phyloP scores from a whole-genome alignment of 2,329 filamentous ascomycete species.

The Cladosporium sp. region DNA sequence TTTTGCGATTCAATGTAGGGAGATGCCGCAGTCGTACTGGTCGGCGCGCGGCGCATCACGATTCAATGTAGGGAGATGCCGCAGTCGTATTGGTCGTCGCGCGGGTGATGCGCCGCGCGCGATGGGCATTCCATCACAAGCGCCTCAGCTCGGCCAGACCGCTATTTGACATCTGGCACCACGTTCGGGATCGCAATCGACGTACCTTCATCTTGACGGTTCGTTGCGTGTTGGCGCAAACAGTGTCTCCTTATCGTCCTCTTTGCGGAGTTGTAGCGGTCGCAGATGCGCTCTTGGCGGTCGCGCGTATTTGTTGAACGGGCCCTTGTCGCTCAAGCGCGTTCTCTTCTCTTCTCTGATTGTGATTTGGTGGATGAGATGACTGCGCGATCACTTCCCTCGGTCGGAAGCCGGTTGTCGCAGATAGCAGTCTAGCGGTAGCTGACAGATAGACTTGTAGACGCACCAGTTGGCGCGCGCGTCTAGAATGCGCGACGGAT shows the following conservation, averaged over 20 bases:
- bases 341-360: background rate
- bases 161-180: slow-evolving; percentile 6
- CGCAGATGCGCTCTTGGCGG: background rate
- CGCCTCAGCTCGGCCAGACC: slow-evolving; percentile 18
- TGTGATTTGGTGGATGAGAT: slow-evolving; percentile 7
- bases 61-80: background rate
- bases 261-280: background rate
- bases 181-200: slow-evolving; percentile 1
- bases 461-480: slow-evolving; percentile 25
- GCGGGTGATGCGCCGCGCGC: background rate
- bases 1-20: background rate
- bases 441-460: slow-evolving; percentile 17
- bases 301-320: slow-evolving; percentile 13
- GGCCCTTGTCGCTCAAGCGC: background rate
- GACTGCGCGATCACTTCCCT: slow-evolving; percentile 33
- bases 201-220: slow-evolving; percentile 34
- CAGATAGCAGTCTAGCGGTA: slow-evolving; percentile 21
- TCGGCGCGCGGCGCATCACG: background rate
- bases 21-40: background rate
- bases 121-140: background rate
- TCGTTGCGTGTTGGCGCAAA: slow-evolving; percentile 18
- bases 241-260: slow-evolving; percentile 5
- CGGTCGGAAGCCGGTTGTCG: slow-evolving; percentile 37
- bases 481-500: slow-evolving; percentile 34
- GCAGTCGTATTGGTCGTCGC: background rate